Conservation (phyloP, 169 alveolate genomes). For the Theileria parva region DNA sequence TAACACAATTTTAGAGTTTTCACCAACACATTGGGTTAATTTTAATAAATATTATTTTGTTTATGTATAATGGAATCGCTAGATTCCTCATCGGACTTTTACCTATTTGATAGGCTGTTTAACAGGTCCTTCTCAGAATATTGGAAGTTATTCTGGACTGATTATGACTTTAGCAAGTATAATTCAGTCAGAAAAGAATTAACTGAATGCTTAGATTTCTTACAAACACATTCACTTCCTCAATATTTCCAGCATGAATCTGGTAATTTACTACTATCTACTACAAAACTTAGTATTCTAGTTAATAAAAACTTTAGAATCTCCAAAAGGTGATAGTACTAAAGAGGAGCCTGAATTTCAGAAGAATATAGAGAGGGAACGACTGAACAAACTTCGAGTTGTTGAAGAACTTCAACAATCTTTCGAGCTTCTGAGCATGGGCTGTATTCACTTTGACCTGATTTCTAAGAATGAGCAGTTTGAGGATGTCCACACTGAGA, state of each 20-base stretch:
- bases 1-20: not conserved
- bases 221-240: conserved; percentile 1
- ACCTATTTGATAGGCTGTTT: conserved; percentile 28
- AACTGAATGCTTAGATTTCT: not conserved
- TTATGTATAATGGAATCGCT: not conserved
- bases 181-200: conserved; percentile 30
- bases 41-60: not conserved
- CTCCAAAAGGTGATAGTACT: not conserved
- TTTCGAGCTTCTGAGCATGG: conserved; percentile 33
- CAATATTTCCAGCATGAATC: not conserved
- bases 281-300: too few species aligned
- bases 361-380: conserved; percentile 15
- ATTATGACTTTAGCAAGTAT: conserved; percentile 20
- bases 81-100: conserved; percentile 24
- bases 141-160: conserved; percentile 47
- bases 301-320: not conserved
- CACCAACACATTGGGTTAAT: not conserved
- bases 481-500: conserved; percentile 56
- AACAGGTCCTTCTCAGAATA: conserved; percentile 56
- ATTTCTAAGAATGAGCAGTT: conserved; percentile 38
- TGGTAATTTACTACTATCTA: not conserved
- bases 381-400: conserved; percentile 18
- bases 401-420: conserved; percentile 29
- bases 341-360: conserved; percentile 8
- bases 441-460: conserved; percentile 19